These are phyloP conservation scores for Beauveria asiatica DNA, from an alignment of 2,329 filamentous ascomycete species.

Conservation along the genomic window DNA sequence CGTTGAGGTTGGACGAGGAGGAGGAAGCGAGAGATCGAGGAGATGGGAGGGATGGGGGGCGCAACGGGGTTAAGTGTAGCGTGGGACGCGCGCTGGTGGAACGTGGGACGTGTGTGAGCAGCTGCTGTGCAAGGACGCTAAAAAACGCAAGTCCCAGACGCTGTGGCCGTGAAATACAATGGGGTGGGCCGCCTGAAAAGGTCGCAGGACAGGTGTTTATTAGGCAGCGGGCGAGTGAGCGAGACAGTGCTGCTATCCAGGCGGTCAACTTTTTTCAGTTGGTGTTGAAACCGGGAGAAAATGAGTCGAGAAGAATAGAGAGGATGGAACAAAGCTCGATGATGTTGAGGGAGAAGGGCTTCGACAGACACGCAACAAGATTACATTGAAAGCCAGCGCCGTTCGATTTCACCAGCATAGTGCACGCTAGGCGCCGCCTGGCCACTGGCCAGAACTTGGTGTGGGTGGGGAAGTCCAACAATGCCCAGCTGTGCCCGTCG, in stretches of 20 bases:
- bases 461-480: not conserved
- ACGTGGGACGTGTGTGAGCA: not conserved
- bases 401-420: no score
- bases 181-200: not conserved
- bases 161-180: not conserved
- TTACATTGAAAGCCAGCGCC: not conserved
- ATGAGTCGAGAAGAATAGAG: not conserved
- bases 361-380: not conserved
- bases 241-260: no score
- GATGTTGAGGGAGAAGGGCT: not conserved
- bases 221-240: not conserved
- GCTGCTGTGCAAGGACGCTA: not conserved
- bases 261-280: no score
- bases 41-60: not conserved
- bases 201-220: not conserved
- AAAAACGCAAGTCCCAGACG: not conserved
- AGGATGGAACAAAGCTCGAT: not conserved
- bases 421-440: no score
- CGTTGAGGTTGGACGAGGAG: not conserved
- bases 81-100: constrained; percentile 3
- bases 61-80: constrained; percentile 7
- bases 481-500: not conserved
- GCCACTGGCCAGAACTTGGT: not conserved
- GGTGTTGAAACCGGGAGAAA: no score
- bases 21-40: not conserved